Evolutionary conservation across 495 filamentous ascomycete species (phyloP).

Genomic region (Rhypophila decipiens): DNA sequence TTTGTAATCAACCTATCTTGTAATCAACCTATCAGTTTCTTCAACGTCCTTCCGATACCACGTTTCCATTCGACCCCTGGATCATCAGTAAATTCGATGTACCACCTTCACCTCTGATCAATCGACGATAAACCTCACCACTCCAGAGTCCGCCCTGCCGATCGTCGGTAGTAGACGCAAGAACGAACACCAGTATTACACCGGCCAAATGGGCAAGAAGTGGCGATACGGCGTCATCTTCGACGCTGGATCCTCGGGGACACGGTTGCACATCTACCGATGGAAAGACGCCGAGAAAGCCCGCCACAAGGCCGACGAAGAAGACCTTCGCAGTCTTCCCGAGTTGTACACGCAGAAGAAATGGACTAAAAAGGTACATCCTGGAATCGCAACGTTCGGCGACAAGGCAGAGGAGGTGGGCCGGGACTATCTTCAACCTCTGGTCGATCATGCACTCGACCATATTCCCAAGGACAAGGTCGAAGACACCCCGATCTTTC

Average conservation of each 20-base stretch:
- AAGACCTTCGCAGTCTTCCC: slow-evolving; percentile 66
- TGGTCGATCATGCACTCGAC: slow-evolving; percentile 79
- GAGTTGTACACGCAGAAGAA: slow-evolving; percentile 73
- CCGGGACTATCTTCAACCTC: slow-evolving; percentile 65
- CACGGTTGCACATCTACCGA: slow-evolving; percentile 85
- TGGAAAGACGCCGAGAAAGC: slow-evolving; percentile 76
- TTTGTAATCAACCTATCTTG: slow-evolving; percentile 10
- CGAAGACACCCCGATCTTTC: slow-evolving; percentile 81
- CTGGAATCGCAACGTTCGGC: slow-evolving; percentile 88
- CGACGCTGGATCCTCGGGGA: slow-evolving; percentile 67
- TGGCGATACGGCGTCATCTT: slow-evolving; percentile 55
- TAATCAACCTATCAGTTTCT: neutral
- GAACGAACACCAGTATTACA: too few species aligned
- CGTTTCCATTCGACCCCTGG: neutral
- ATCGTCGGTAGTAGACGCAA: too few species aligned
- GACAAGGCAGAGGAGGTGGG: slow-evolving; percentile 70
- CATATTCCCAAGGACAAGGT: slow-evolving; percentile 73
- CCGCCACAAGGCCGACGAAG: slow-evolving; percentile 49
- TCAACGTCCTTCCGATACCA: neutral
- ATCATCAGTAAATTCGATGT: too few species aligned
- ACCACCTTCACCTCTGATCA: too few species aligned
- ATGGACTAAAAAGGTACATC: slow-evolving; percentile 90
- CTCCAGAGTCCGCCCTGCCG: neutral
- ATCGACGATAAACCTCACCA: neutral
- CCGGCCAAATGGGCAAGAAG: slow-evolving; percentile 15